Percentiles rank a stretch among this genome's conserved stretches.
phyloP scores from a whole-genome alignment of 345 rosid species.

The Eucalyptus marginata region DNA sequence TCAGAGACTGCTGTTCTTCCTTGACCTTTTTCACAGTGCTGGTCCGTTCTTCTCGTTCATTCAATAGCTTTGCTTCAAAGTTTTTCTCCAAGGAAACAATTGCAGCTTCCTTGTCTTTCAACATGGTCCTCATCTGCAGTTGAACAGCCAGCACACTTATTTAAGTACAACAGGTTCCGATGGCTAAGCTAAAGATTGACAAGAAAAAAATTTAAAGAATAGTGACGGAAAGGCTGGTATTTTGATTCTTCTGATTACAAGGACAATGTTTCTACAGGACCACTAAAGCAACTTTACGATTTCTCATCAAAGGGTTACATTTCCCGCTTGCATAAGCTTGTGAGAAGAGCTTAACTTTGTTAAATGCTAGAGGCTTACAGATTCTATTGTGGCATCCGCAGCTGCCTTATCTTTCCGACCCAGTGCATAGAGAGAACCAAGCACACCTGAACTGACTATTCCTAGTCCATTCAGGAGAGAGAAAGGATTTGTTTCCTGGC shows the following conservation, averaged over 20 bases:
- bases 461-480: slow-evolving; percentile 75
- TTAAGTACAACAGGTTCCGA: neutral
- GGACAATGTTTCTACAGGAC: neutral
- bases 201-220: neutral
- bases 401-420: slow-evolving; percentile 45
- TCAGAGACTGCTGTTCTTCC: slow-evolving; percentile 45
- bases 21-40: slow-evolving; percentile 33
- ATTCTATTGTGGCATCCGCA: slow-evolving; percentile 42
- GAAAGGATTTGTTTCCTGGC: slow-evolving; percentile 29
- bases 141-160: neutral
- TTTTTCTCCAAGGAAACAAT: slow-evolving; percentile 37
- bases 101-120: slow-evolving; percentile 63
- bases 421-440: slow-evolving; percentile 83
- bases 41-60: slow-evolving; percentile 50
- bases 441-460: slow-evolving; percentile 56
- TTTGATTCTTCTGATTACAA: neutral
- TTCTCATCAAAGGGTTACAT: neutral
- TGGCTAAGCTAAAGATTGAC: neutral
- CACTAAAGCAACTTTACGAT: neutral
- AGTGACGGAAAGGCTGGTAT: neutral
- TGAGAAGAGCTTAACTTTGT: neutral
- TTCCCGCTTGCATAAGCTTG: neutral
- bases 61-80: slow-evolving; percentile 40
- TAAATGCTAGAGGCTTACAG: slow-evolving; percentile 34
- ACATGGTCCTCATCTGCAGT: slow-evolving; percentile 48